Base-by-base conservation (phyloP, 805 yeast species). In the Wickerhamomyces silvicola region DNA sequence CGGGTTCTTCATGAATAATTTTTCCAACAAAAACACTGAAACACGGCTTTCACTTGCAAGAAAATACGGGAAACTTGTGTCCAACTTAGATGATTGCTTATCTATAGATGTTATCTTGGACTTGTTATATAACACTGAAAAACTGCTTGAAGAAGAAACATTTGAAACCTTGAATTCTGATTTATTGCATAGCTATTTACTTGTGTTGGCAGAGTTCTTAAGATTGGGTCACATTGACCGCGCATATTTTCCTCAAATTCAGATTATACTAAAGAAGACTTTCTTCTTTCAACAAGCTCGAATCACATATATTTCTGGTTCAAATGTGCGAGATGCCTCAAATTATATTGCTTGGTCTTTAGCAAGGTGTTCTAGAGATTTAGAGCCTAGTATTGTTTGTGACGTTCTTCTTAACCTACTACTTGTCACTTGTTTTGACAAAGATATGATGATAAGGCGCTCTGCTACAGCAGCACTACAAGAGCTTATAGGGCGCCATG, bases 381-480 rank as follows among this genome's bases (percentile, higher is more conserved):
- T 62, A 4, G 27, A 39, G 2, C 35, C 48, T 1, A 43, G 43
- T 0, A 21, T 45, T 1, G 30, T 45, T 18, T 13, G 41, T 2
- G 31, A 31, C 2, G 24, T 61, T 1, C 59, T 62, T 31, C 38
- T 42, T 2, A 38, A 43, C 10, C 52, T 84, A 17, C 46, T 82
- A 3, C 51, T 66, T 9, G 66, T 75, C 2, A 59, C 79, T 7
- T 64, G 84, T 30, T 79, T 80, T 48, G 97, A 88, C 50, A 59
- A 66, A 15, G 95, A 87, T 33, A 60, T 85, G 13, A 67, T 78
- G 37, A 72, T 87, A 6, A 64, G 96, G 35, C 64, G 94, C 36
- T 88, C 96, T 12, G 79, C 88, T 1, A 65, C 85, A 5, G 95
- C 97, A 1, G 90, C 92, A 0, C 46, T 88, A 6, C 97, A 88